Base-by-base conservation (phyloP, 192 early-diverging fungal species). In the Oehlia diaphana region DNA sequence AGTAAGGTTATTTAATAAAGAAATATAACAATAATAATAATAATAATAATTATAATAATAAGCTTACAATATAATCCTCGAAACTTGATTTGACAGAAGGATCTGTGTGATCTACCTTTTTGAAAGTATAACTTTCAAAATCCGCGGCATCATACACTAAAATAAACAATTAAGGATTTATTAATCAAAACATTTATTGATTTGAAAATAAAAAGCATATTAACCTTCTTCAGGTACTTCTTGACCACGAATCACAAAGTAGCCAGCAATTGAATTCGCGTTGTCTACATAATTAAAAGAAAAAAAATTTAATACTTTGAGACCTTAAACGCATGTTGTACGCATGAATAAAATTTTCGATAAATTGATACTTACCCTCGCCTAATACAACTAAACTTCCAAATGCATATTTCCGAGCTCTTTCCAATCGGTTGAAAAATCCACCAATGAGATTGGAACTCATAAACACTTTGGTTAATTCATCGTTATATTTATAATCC, bases 401-500 rank as follows among this genome's bases (percentile, higher is more conserved):
- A 84, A 98, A 98, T 75, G 95, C 95, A 86, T 96, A 98, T 91
- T 98, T 98, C 84, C 93, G 92, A 76, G 94, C 94, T 62, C 89
- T 85, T 87, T 97, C 96, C 79, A 98, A 87, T 87, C 96, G 95
- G 86, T 92, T 92, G 84, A 91, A 96, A 88, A 96, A 93, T 81
- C 96, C 96, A 83, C 96, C 94, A 67, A 97, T 90, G 81, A 97
- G 89, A 93, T 98, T 98, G 89, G 90, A 91, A 78, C 94, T 93
- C 96, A 97, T 96, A 91, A 94, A 98, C 33, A 90, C 82, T 86
- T 86, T 79, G 84, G 94, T 94, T 69, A 98, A 88, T 88, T 98
- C 96, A 74, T 90, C 86, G 88, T 97, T 97, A 92, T 98, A 98
- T 88, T 96, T 96, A 93, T 97, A 98, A 81, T 94, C 91, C 69